A percentile compares a stretch with the other conserved stretches of the same genome.
These are phyloP conservation scores for Pleoardoris graminearum DNA, from an alignment of 2,329 filamentous ascomycete species.

Conservation along the genomic window DNA sequence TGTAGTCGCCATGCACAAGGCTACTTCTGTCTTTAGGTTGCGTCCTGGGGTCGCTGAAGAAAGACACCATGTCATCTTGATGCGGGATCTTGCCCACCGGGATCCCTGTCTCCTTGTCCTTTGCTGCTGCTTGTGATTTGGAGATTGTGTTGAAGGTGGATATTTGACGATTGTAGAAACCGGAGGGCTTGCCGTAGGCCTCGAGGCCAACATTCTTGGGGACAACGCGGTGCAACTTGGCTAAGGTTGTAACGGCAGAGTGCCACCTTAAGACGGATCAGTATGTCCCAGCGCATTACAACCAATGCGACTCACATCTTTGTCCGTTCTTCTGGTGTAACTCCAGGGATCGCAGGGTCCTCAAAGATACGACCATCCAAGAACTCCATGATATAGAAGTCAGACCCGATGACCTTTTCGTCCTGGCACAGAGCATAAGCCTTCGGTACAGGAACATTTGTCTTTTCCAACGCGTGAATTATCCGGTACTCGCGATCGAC, in stretches of 20 bases:
- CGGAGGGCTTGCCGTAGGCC: slow-evolving; percentile 70
- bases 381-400: slow-evolving; percentile 98
- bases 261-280: slow-evolving; percentile 64
- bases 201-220: slow-evolving; percentile 68
- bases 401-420: slow-evolving; percentile 75
- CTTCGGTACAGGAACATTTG: slow-evolving; percentile 83
- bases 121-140: slow-evolving; percentile 71
- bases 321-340: slow-evolving; percentile 68
- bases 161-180: slow-evolving; percentile 87
- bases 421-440: slow-evolving; percentile 88
- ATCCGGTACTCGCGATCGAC: slow-evolving; percentile 95
- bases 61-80: slow-evolving; percentile 76
- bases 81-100: slow-evolving; percentile 82
- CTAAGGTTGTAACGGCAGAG: slow-evolving; percentile 79
- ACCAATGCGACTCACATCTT: slow-evolving; percentile 60
- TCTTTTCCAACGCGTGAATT: slow-evolving; percentile 77
- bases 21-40: slow-evolving; percentile 79
- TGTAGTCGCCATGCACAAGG: slow-evolving; percentile 94
- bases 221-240: slow-evolving; percentile 78
- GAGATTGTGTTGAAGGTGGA: slow-evolving; percentile 81
- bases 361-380: slow-evolving; percentile 92
- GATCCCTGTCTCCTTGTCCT: slow-evolving; percentile 75
- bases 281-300: not conserved
- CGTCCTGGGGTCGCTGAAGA: slow-evolving; percentile 69
- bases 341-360: slow-evolving; percentile 78